Evolutionary conservation across 2,329 filamentous ascomycete species (phyloP).

Genomic region (Penicillium sclerotiorum): DNA sequence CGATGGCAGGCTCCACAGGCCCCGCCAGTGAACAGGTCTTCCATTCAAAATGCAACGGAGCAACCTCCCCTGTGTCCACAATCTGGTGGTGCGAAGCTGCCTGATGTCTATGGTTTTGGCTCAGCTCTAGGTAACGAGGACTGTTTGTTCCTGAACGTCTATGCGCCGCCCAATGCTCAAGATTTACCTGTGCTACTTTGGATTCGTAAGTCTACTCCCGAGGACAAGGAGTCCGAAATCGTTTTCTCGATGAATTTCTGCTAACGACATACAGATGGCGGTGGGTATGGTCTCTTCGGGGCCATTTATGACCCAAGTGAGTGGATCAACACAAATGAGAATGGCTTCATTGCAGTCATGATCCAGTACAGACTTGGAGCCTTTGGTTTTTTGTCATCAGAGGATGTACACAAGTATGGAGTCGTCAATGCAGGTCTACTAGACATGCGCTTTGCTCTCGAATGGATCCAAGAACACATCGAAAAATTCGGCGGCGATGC

Average conservation of each 20-base stretch:
- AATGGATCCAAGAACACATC: conserved; percentile 15
- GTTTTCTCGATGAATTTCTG: background rate
- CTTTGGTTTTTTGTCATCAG: conserved; percentile 45
- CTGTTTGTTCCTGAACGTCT: conserved; percentile 43
- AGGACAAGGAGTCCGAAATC: too few species aligned
- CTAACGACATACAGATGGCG: conserved; percentile 22
- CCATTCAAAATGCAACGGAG: conserved; percentile 27
- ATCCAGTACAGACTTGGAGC: conserved; percentile 51
- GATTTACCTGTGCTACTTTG: conserved; percentile 39
- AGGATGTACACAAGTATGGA: conserved; percentile 48
- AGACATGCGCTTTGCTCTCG: conserved; percentile 13
- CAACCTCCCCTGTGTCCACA: conserved; percentile 40
- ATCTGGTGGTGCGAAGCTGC: conserved; percentile 19
- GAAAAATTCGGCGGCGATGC: conserved; percentile 12
- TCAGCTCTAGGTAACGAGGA: conserved; percentile 33
- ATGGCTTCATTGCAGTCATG: conserved; percentile 52
- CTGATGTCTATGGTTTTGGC: conserved; percentile 17
- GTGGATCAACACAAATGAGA: conserved; percentile 52
- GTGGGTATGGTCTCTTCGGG: conserved; percentile 42
- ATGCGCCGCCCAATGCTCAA: conserved; percentile 22
- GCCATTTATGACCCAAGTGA: conserved; percentile 42
- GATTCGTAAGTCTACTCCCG: conserved; percentile 21
- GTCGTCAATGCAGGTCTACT: conserved; percentile 7
- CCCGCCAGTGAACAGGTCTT: conserved; percentile 26
- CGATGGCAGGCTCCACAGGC: conserved; percentile 37